A percentile compares a stretch with the other conserved stretches of the same genome.
Evolutionary conservation across 2,329 filamentous ascomycete species (phyloP).

Genomic region (Cladophialophora carrionii): DNA sequence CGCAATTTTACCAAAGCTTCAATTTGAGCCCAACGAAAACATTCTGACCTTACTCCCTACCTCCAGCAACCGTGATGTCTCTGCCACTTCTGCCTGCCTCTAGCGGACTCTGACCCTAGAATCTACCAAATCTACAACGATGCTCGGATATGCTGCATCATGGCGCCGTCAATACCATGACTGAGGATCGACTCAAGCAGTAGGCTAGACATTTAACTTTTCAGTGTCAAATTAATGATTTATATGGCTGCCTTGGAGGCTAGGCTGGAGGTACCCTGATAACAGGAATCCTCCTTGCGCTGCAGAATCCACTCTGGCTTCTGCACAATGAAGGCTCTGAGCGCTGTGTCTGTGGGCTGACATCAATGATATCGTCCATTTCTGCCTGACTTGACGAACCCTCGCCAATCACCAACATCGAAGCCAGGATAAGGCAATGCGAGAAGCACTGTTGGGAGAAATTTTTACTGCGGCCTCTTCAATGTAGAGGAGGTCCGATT

Average conservation of each 20-base stretch:
- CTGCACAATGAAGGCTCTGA: background rate
- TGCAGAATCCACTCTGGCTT: background rate
- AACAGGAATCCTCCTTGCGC: background rate
- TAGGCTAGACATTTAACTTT: background rate
- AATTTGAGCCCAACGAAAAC: background rate
- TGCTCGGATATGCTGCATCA: background rate
- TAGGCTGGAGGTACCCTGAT: background rate
- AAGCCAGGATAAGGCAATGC: background rate
- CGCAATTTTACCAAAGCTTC: background rate
- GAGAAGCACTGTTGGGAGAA: background rate
- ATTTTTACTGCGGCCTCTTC: background rate
- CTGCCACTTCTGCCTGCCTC: background rate
- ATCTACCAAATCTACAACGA: background rate
- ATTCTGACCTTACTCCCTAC: background rate
- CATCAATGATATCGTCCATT: background rate
- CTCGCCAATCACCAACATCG: background rate
- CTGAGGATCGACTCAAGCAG: background rate
- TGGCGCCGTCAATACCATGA: background rate
- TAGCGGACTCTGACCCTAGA: background rate
- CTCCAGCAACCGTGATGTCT: background rate
- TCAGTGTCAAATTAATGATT: background rate
- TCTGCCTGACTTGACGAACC: background rate
- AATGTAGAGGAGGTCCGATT: background rate
- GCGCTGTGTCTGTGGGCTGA: background rate
- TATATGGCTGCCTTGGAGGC: background rate